A percentile compares a stretch with the other conserved stretches of the same genome.
These are phyloP conservation scores for Mortierella sp. DNA, from an alignment of 371 early-diverging fungal species.

Conservation along the genomic window DNA sequence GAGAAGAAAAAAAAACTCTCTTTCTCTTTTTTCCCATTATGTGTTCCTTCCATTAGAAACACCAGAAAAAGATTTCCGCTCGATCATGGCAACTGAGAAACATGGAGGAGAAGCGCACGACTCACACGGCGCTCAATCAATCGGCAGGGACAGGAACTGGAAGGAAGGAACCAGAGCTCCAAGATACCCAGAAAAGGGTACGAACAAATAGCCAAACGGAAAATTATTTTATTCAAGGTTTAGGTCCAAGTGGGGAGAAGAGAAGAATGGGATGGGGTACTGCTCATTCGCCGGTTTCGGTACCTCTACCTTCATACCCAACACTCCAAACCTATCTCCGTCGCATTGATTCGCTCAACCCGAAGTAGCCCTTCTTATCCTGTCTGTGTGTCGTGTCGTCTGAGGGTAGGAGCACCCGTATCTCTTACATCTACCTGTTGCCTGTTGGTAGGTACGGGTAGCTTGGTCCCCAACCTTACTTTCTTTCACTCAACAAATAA, in stretches of 20 bases:
- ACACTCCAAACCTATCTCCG: neutral
- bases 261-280: neutral
- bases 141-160: neutral
- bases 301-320: neutral
- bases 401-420: too few species aligned
- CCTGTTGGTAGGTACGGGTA: too few species aligned
- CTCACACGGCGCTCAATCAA: neutral
- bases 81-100: neutral
- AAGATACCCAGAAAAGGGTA: neutral
- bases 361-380: too few species aligned
- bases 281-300: slow-evolving; percentile 5
- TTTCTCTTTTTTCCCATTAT: neutral
- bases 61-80: neutral
- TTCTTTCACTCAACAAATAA: too few species aligned
- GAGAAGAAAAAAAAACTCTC: neutral
- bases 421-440: too few species aligned
- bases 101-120: neutral
- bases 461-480: too few species aligned
- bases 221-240: slow-evolving; percentile 9
- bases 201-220: neutral
- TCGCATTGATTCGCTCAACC: neutral
- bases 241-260: neutral
- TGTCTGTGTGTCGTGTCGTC: too few species aligned
- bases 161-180: neutral
- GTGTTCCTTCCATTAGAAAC: neutral